A percentile compares a stretch with the other conserved stretches of the same genome.
These are phyloP conservation scores for Aaosphaeria pasadenensis DNA, from an alignment of 2,329 filamentous ascomycete genomes.

Conservation along the genomic window DNA sequence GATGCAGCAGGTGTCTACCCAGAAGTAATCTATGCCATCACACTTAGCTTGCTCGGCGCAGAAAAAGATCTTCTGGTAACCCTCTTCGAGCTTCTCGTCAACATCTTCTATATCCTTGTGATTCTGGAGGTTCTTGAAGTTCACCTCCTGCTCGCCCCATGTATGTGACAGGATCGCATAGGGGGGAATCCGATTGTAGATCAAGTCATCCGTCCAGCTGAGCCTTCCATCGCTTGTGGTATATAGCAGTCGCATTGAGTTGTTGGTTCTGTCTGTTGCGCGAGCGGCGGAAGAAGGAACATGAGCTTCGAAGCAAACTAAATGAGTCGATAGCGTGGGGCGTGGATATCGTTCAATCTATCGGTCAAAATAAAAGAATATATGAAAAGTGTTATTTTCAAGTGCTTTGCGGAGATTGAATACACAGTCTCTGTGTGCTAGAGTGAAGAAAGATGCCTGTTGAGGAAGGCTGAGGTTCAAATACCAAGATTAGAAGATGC, in stretches of 20 bases:
- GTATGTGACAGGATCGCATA: constrained; percentile 6
- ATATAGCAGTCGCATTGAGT: not conserved
- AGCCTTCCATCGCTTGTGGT: not conserved
- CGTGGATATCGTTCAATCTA: too few species aligned
- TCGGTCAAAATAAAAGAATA: too few species aligned
- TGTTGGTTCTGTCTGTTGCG: not conserved
- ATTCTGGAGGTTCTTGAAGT: constrained; percentile 41
- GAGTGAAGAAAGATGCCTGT: too few species aligned
- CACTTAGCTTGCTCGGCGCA: not conserved
- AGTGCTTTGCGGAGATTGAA: too few species aligned
- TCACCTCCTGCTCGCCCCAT: constrained; percentile 22
- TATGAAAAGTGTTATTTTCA: too few species aligned
- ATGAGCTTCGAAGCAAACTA: too few species aligned
- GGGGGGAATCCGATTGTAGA: not conserved
- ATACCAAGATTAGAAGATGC: too few species aligned
- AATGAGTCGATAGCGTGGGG: too few species aligned
- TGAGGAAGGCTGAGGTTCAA: too few species aligned
- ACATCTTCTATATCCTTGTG: constrained; percentile 17
- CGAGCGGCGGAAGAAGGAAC: not conserved
- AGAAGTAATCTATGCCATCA: not conserved
- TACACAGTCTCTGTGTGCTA: too few species aligned
- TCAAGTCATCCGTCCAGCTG: not conserved
- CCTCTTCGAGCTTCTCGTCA: not conserved
- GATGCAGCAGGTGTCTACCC: not conserved
- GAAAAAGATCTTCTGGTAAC: not conserved